Percentiles rank a stretch among this genome's conserved stretches.
Conservation (phyloP, 495 filamentous ascomycete genomes). For the Penicillium chermesinum region DNA sequence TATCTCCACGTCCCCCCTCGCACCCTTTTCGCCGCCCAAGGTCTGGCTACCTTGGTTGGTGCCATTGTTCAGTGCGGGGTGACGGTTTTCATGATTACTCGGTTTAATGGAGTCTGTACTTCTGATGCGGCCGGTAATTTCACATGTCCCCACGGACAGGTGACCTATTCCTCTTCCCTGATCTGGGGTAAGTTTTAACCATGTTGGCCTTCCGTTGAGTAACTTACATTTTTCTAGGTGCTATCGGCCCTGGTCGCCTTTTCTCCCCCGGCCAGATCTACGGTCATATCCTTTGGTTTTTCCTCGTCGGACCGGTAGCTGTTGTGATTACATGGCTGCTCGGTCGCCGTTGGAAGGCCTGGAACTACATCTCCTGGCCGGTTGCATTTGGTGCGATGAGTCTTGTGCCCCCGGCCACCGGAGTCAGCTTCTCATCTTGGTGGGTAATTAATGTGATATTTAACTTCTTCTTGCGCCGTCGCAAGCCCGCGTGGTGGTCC, state of each 20-base stretch:
- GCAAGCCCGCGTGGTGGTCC: slow-evolving; percentile 62
- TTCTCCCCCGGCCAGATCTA: slow-evolving; percentile 68
- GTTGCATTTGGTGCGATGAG: slow-evolving; percentile 65
- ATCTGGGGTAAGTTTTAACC: slow-evolving; percentile 53
- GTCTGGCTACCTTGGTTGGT: slow-evolving; percentile 59
- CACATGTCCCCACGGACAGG: slow-evolving; percentile 61
- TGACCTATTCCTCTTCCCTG: slow-evolving; percentile 64
- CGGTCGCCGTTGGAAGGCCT: slow-evolving; percentile 46
- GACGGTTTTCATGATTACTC: slow-evolving; percentile 59
- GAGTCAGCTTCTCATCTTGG: slow-evolving; percentile 66
- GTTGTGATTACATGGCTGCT: slow-evolving; percentile 54
- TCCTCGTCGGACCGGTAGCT: slow-evolving; percentile 52
- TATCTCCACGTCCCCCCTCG: slow-evolving; percentile 72
- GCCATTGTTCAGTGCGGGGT: slow-evolving; percentile 63
- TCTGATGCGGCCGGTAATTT: slow-evolving; percentile 57
- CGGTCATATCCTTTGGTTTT: slow-evolving; percentile 59
- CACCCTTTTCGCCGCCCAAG: slow-evolving; percentile 63
- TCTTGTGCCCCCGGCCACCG: slow-evolving; percentile 60
- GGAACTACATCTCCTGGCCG: slow-evolving; percentile 58
- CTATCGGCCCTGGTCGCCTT: slow-evolving; percentile 59
- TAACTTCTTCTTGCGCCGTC: slow-evolving; percentile 54
- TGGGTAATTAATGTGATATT: slow-evolving; percentile 62
- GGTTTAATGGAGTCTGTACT: slow-evolving; percentile 58
- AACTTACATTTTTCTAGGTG: slow-evolving; percentile 30
- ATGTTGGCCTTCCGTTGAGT: background rate